phyloP scores from a whole-genome alignment of 106 monocot species.

The Apostasia ramifera region DNA sequence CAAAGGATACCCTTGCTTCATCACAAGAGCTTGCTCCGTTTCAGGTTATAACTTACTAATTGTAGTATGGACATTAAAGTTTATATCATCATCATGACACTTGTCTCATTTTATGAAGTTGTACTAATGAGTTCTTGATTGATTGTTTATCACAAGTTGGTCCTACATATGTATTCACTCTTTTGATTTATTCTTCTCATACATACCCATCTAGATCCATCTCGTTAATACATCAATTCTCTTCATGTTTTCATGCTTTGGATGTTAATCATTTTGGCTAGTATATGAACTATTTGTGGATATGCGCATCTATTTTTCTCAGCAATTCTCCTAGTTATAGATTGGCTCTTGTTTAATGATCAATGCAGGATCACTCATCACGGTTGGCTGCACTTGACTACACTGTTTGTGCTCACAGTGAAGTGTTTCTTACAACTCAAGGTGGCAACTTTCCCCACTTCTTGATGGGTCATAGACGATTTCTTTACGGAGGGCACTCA shows the following conservation, averaged over 20 bases:
- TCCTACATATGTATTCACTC: too few species aligned
- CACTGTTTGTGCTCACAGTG: slow-evolving; percentile 76
- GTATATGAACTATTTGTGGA: too few species aligned
- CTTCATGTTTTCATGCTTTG: too few species aligned
- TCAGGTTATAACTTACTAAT: slow-evolving; percentile 32
- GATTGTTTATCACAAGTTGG: too few species aligned
- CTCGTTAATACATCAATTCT: too few species aligned
- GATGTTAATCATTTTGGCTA: too few species aligned
- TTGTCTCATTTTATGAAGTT: too few species aligned
- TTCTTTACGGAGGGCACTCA: slow-evolving; percentile 72
- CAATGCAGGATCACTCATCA: slow-evolving; percentile 73
- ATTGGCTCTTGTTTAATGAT: not conserved
- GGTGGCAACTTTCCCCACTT: slow-evolving; percentile 98
- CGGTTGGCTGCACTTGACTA: slow-evolving; percentile 93
- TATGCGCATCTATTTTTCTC: too few species aligned
- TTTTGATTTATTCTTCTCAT: too few species aligned
- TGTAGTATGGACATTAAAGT: not conserved
- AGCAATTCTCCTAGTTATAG: too few species aligned
- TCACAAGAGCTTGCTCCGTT: slow-evolving; percentile 85
- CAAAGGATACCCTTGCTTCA: slow-evolving; percentile 78
- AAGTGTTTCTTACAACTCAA: slow-evolving; percentile 96
- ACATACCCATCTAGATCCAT: too few species aligned
- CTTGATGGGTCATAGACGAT: slow-evolving; percentile 82
- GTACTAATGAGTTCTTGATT: too few species aligned
- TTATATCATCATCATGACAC: not conserved